phyloP scores from a whole-genome alignment of 306 rosid species.

The Calophaca sinica region DNA sequence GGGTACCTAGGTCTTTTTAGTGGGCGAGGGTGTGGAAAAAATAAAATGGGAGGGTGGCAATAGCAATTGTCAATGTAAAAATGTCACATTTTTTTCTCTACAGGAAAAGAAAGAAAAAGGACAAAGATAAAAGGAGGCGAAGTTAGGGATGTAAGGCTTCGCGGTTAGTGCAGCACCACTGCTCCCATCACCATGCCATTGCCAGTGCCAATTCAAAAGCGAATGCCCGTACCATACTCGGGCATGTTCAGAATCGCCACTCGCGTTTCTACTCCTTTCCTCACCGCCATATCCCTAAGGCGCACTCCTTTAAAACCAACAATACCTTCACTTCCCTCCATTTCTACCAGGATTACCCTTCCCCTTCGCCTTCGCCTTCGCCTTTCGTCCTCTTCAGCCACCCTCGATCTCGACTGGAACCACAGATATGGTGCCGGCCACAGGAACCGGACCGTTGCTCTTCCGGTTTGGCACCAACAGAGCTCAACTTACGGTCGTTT shows the following conservation, averaged over 20 bases:
- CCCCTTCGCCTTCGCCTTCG: conserved; percentile 34
- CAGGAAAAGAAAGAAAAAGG: no score
- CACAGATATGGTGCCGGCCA: conserved; percentile 41
- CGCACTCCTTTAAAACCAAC: conserved; percentile 38
- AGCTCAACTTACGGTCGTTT: conserved; percentile 68
- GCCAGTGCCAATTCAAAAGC: conserved; percentile 24
- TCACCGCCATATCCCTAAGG: conserved; percentile 52
- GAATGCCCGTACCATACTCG: conserved; percentile 41
- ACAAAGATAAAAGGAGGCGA: not conserved
- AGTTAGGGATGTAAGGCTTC: conserved; percentile 32
- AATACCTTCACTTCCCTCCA: conserved; percentile 40
- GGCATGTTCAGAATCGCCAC: conserved; percentile 55
- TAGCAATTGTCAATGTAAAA: no score
- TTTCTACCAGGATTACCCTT: conserved; percentile 36
- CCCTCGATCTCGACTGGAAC: conserved; percentile 44
- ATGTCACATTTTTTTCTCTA: no score
- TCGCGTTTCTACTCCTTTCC: conserved; percentile 26
- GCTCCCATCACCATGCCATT: conserved; percentile 39
- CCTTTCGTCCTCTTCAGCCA: conserved; percentile 36
- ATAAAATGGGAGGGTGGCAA: no score
- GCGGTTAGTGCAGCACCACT: conserved; percentile 9
- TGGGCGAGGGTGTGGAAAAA: no score
- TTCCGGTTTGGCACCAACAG: conserved; percentile 62
- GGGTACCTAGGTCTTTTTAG: no score
- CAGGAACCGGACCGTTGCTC: conserved; percentile 44